These are phyloP conservation scores for Phytophthora capsici DNA, from an alignment of 352 stramenopile species.

Conservation along the genomic window DNA sequence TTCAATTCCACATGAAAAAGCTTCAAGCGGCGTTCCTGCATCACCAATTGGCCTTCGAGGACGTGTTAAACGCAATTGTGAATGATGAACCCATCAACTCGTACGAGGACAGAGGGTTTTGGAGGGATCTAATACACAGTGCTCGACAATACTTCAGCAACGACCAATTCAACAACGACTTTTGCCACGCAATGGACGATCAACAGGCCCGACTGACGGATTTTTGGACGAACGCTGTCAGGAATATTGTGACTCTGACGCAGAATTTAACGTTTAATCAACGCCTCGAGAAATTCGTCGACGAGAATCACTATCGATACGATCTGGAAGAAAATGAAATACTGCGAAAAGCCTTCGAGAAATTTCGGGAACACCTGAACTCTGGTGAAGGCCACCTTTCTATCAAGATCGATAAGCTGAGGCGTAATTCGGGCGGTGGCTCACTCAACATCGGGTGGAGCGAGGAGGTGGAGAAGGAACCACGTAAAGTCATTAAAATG, in stretches of 20 bases:
- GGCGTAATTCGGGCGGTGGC: not conserved
- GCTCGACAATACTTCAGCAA: not conserved
- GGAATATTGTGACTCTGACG: not conserved
- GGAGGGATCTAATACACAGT: not conserved
- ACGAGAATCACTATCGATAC: not conserved
- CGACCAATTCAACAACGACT: not conserved
- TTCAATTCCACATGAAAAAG: constrained; percentile 24
- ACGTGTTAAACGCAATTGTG: not conserved
- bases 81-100: not conserved
- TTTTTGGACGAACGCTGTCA: constrained; percentile 8
- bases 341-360: constrained; percentile 5
- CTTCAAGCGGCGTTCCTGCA: not conserved
- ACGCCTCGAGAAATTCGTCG: not conserved
- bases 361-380: constrained; percentile 2
- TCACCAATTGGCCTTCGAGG: not conserved
- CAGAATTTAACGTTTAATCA: not conserved
- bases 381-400: not conserved
- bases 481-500: constrained; percentile 21
- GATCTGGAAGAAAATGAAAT: not conserved
- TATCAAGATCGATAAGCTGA: constrained; percentile 10
- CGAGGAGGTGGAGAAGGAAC: constrained; percentile 28
- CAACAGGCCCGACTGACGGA: not conserved
- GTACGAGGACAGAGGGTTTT: not conserved
- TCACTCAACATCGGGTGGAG: constrained; percentile 11
- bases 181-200: constrained; percentile 4